Conservation (phyloP, 441 rosid genomes). For the Pelargonium australe region DNA sequence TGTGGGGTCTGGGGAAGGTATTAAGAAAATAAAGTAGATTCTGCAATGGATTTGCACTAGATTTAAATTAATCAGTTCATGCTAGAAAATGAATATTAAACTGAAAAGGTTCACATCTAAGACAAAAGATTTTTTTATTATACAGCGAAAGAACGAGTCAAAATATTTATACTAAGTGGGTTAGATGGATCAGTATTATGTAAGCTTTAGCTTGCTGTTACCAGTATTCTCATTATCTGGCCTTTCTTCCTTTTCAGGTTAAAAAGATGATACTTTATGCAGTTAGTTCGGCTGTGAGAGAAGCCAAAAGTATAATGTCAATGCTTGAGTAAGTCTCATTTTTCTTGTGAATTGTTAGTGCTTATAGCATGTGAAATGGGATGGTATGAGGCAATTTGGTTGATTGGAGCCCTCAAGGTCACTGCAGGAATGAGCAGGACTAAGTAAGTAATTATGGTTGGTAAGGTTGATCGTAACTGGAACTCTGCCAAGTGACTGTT, state of each 20-base stretch:
- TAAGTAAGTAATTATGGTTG: neutral
- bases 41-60: conserved; percentile 3
- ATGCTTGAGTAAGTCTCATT: neutral
- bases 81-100: neutral
- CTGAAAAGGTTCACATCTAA: neutral
- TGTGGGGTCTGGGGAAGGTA: too few relatives aligned
- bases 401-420: neutral
- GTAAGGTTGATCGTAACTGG: neutral
- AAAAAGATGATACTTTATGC: conserved; percentile 11
- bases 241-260: neutral
- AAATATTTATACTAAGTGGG: neutral
- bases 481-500: too few relatives aligned
- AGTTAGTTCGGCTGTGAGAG: conserved; percentile 8
- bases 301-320: conserved; percentile 5
- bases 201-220: neutral
- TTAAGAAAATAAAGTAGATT: neutral
- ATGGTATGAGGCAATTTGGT: neutral
- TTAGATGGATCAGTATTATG: neutral
- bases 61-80: neutral
- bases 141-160: neutral
- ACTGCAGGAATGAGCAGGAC: neutral
- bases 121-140: neutral
- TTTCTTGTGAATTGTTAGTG: neutral
- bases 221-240: neutral
- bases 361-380: neutral